Percentiles rank a stretch among this genome's conserved stretches.
phyloP scores from a whole-genome alignment of 495 filamentous ascomycete species.

The Tirmania nivea region DNA sequence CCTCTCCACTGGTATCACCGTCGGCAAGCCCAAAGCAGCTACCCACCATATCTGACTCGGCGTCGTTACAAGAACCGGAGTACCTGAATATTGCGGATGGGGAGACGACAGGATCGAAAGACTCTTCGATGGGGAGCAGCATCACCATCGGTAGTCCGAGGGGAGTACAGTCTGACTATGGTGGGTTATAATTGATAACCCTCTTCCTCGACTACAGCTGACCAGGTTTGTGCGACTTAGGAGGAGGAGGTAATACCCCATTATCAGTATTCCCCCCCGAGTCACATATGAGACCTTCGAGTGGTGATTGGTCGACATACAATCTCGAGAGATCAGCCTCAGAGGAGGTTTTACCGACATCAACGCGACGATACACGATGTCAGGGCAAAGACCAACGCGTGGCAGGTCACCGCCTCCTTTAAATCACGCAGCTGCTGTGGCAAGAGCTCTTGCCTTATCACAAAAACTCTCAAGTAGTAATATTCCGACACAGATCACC shows the following conservation, averaged over 20 bases:
- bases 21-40: conserved; percentile 51
- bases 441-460: conserved; percentile 68
- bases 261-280: conserved; percentile 39
- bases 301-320: conserved; percentile 19
- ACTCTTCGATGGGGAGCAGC: neutral
- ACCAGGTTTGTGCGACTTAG: too few species aligned
- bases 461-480: conserved; percentile 65
- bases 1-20: conserved; percentile 78
- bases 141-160: conserved; percentile 5
- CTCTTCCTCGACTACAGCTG: too few species aligned
- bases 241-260: conserved; percentile 29
- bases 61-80: conserved; percentile 58
- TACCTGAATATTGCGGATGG: conserved; percentile 36
- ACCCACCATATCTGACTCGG: conserved; percentile 31
- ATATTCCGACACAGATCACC: conserved; percentile 78
- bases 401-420: conserved; percentile 29
- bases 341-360: conserved; percentile 26
- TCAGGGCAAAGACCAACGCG: conserved; percentile 18
- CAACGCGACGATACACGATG: conserved; percentile 13
- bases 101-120: conserved; percentile 12
- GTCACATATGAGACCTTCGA: conserved; percentile 14
- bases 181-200: neutral
- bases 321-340: conserved; percentile 32
- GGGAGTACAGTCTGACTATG: neutral
- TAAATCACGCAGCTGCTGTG: conserved; percentile 55